These are phyloP conservation scores for Yamadazyma sp. DNA, from an alignment of 1,139 yeast species.

Conservation along the genomic window DNA sequence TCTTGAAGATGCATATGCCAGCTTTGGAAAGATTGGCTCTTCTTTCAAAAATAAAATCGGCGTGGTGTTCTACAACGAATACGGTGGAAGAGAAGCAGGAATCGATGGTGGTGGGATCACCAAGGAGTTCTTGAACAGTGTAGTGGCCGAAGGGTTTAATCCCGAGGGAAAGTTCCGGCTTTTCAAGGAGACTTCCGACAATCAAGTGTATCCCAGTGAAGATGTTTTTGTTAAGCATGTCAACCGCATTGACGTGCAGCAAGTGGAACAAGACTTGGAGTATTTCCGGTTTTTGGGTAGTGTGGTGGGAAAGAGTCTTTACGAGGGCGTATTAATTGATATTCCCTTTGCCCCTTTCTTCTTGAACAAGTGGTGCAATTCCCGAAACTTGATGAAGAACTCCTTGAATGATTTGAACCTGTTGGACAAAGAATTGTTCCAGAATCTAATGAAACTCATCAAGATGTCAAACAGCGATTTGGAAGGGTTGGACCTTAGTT, in stretches of 20 bases:
- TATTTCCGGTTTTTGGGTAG: conserved; percentile 70
- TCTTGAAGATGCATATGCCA: conserved; percentile 71
- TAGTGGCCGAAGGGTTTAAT: conserved; percentile 67
- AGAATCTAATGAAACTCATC: conserved; percentile 62
- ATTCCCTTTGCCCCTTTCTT: conserved; percentile 87
- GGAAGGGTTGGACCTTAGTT: conserved; percentile 58
- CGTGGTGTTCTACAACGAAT: conserved; percentile 68
- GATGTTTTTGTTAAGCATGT: conserved; percentile 40
- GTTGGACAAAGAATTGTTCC: conserved; percentile 68
- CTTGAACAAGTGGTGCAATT: conserved; percentile 64
- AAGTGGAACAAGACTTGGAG: conserved; percentile 32
- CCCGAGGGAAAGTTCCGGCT: conserved; percentile 39
- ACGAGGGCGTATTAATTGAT: conserved; percentile 79
- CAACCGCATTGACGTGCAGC: conserved; percentile 25
- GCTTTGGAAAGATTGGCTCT: conserved; percentile 42
- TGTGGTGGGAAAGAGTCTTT: conserved; percentile 86
- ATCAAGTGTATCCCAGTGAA: conserved; percentile 76
- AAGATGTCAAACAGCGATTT: conserved; percentile 59
- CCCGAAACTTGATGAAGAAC: conserved; percentile 37
- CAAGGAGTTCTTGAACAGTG: conserved; percentile 80
- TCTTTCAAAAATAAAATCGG: conserved; percentile 59
- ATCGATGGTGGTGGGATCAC: conserved; percentile 98
- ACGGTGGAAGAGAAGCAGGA: conserved; percentile 81
- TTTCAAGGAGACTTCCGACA: conserved; percentile 44
- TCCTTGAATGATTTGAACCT: conserved; percentile 78